phyloP scores from a whole-genome alignment of 2,329 filamentous ascomycete genomes.

The Sporothrix pallida region DNA sequence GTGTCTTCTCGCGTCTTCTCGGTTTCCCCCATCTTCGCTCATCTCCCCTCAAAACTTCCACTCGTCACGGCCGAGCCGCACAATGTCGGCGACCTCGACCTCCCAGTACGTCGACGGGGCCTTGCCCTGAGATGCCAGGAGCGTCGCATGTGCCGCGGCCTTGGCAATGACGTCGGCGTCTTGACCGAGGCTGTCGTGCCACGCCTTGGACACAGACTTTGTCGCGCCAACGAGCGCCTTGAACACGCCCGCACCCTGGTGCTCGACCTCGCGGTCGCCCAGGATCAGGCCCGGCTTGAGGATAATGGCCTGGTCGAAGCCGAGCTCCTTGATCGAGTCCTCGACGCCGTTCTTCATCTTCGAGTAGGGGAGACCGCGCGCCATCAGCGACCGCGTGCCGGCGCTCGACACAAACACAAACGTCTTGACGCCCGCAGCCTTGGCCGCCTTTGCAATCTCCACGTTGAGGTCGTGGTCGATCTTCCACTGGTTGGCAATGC shows the following conservation, averaged over 20 bases:
- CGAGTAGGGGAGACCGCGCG: constrained; percentile 57
- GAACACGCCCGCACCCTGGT: constrained; percentile 63
- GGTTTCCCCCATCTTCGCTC: neutral
- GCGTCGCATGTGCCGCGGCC: constrained; percentile 66
- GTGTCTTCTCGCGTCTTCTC: neutral
- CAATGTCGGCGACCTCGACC: constrained; percentile 65
- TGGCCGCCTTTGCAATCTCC: constrained; percentile 76
- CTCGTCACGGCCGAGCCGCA: constrained; percentile 68
- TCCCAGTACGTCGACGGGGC: constrained; percentile 67
- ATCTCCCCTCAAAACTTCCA: constrained; percentile 47
- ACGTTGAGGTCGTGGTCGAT: constrained; percentile 89
- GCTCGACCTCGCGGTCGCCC: constrained; percentile 68
- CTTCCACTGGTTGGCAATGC: constrained; percentile 79
- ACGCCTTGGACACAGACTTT: constrained; percentile 57
- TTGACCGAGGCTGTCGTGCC: constrained; percentile 73
- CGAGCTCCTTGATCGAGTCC: constrained; percentile 71
- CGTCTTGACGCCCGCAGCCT: constrained; percentile 70
- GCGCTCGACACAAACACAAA: constrained; percentile 77
- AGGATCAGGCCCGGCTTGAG: constrained; percentile 75
- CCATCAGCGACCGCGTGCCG: constrained; percentile 52
- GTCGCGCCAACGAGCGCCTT: constrained; percentile 61
- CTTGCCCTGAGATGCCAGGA: constrained; percentile 64
- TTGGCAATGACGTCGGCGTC: constrained; percentile 74
- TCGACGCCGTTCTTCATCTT: constrained; percentile 89
- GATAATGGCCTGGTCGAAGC: constrained; percentile 80